phyloP scores from a whole-genome alignment of 306 rosid species.

The Medicago truncatula region DNA sequence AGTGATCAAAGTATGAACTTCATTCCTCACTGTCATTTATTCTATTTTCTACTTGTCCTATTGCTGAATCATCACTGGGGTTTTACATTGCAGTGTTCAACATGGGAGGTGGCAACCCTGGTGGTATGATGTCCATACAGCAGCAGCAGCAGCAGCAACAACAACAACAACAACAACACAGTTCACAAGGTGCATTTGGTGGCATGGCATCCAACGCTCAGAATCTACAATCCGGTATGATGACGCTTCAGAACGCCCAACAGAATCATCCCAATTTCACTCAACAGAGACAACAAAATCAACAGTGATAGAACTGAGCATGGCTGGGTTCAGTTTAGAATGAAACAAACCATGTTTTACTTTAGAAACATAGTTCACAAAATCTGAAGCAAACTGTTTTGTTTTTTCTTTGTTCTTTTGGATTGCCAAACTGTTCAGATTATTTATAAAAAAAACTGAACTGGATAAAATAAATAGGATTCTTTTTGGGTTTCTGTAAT shows the following conservation, averaged over 20 bases:
- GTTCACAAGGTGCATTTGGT: constrained; percentile 78
- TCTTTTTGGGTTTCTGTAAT: too few relatives aligned
- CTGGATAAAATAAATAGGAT: too few relatives aligned
- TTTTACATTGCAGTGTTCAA: constrained; percentile 68
- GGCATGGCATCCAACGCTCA: constrained; percentile 75
- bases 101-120: constrained; percentile 78
- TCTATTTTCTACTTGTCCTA: constrained; percentile 4
- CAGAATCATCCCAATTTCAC: constrained; percentile 82
- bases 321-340: constrained; percentile 29
- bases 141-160: constrained; percentile 46
- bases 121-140: constrained; percentile 71
- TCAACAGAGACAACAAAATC: constrained; percentile 94
- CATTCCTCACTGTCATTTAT: constrained; percentile 32
- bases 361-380: background rate
- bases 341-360: constrained; percentile 13
- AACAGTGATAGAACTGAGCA: constrained; percentile 48
- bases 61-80: constrained; percentile 19
- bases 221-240: constrained; percentile 80
- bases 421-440: too few relatives aligned
- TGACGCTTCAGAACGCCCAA: constrained; percentile 66
- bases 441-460: too few relatives aligned
- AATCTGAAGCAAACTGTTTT: too few relatives aligned
- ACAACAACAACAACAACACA: constrained; percentile 53
- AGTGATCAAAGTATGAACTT: constrained; percentile 77
- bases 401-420: too few relatives aligned